These are phyloP conservation scores for Fonsecaea monophora DNA, from an alignment of 2,329 filamentous ascomycete genomes.

Conservation along the genomic window DNA sequence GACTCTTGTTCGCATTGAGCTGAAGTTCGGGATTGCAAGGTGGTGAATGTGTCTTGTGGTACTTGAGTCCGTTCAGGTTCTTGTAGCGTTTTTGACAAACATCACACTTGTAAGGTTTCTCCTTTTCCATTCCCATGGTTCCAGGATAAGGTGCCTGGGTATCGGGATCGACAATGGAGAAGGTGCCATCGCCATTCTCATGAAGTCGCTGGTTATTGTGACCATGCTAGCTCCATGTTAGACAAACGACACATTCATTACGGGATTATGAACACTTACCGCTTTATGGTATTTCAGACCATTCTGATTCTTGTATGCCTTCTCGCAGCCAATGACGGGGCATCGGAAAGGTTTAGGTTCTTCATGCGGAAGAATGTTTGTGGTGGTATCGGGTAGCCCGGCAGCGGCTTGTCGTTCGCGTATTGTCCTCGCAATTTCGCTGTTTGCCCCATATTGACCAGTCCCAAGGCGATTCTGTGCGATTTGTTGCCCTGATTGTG, in stretches of 20 bases:
- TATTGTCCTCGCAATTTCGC: conserved; percentile 72
- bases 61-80: conserved; percentile 98
- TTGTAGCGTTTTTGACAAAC: conserved; percentile 98
- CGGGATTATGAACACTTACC: conserved; percentile 52
- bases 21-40: conserved; percentile 86
- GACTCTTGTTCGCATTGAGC: conserved; percentile 54
- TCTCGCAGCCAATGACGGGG: conserved; percentile 93
- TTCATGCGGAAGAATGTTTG: conserved; percentile 67
- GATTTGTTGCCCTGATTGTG: conserved; percentile 57
- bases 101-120: conserved; percentile 98
- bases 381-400: conserved; percentile 57
- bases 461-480: conserved; percentile 77
- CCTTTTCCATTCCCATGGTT: conserved; percentile 99
- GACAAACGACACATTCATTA: conserved; percentile 20
- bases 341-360: conserved; percentile 98
- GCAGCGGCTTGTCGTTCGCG: conserved; percentile 69
- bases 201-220: conserved; percentile 97
- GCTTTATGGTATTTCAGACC: conserved; percentile 88
- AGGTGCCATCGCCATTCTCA: conserved; percentile 95
- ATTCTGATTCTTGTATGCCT: conserved; percentile 99
- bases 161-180: conserved; percentile 96
- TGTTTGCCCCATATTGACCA: conserved; percentile 77
- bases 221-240: conserved; percentile 67
- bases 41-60: conserved; percentile 83
- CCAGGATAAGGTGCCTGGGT: conserved; percentile 94